phyloP scores from a whole-genome alignment of 768 basidiomycete genomes.

The Boletus sp. region DNA sequence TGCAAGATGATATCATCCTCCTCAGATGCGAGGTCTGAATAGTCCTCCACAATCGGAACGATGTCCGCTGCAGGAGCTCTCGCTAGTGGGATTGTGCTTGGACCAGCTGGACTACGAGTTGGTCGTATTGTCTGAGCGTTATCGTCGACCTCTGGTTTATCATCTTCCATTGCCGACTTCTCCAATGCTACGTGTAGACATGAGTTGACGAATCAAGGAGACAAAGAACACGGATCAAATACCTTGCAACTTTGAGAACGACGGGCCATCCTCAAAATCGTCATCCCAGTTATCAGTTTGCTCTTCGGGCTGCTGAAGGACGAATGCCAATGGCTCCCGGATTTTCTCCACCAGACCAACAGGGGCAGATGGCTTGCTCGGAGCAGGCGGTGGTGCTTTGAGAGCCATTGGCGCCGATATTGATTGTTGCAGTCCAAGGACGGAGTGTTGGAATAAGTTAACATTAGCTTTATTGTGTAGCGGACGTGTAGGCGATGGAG shows the following conservation, averaged over 20 bases:
- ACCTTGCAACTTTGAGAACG: conserved; percentile 79
- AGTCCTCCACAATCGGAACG: conserved; percentile 80
- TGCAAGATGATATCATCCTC: conserved; percentile 71
- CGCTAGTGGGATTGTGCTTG: conserved; percentile 50
- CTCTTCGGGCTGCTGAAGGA: conserved; percentile 73
- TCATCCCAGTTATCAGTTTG: conserved; percentile 98
- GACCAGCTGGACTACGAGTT: conserved; percentile 61
- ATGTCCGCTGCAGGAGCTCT: conserved; percentile 63
- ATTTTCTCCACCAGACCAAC: conserved; percentile 39
- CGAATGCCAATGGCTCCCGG: conserved; percentile 59
- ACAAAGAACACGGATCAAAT: neutral
- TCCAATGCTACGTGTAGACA: conserved; percentile 50
- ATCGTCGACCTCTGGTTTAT: conserved; percentile 58
- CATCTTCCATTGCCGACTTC: conserved; percentile 56
- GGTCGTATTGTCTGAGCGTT: conserved; percentile 82
- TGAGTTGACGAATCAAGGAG: neutral
- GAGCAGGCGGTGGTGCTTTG: conserved; percentile 16
- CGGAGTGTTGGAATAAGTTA: conserved; percentile 31
- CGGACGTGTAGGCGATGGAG: conserved; percentile 43
- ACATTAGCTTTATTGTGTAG: conserved; percentile 27
- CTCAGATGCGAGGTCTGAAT: conserved; percentile 81
- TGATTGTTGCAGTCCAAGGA: conserved; percentile 35
- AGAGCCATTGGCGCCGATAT: conserved; percentile 32
- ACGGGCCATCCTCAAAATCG: conserved; percentile 94
- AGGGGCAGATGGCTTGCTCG: conserved; percentile 22